Evolutionary conservation across 129 eudicot species (phyloP), one percentile per base, ranked within the genome.

Genomic region (Chrysanthemum lavandulifolium): DNA sequence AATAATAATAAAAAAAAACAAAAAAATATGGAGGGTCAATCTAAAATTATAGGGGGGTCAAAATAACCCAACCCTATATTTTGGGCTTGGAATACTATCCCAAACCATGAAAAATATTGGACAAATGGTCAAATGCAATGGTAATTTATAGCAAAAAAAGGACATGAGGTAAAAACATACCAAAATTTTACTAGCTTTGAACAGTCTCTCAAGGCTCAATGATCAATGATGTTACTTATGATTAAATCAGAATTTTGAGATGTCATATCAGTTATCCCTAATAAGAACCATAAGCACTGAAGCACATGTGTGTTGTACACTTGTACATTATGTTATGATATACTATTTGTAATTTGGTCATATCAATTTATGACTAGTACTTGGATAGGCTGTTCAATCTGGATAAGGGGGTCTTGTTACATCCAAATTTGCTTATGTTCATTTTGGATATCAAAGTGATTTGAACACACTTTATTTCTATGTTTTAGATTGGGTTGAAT

Each of bases 281-380:
- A 69, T 69, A 69, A 57, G 76, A 23, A 60, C 21, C 33, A 75
- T 11, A 66, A 13, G 73, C n/a, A n/a, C n/a, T n/a, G n/a, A n/a
- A n/a, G n/a, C 64, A 53, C 51, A 25, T 73, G 61, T 31, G 36
- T 69, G 81, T 74, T 36, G 45, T 36, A 36, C 45, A 36, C 45
- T 60, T 51, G 81, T 21, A 75, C 66, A 48, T 43, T 65, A 25
- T 36, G 73, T 36, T 5, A 6, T 69, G 5, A 48, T 13, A 50
- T 6, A n/a, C n/a, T n/a, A 61, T 69, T 61, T 77, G 76, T 65
- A 54, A 65, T 53, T 53, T 75, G 27, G 49, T 77, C 81, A 77
- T 58, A 69, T 77, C 71, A 69, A 45, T 51, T 52, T 61, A 33
- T 61, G 71, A 61, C 65, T 25, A 51, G 81, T 77, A 69, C 76